Percentiles rank a stretch among this genome's conserved stretches.
Conservation (phyloP, 768 basidiomycete genomes). For the Mrakia frigida region DNA sequence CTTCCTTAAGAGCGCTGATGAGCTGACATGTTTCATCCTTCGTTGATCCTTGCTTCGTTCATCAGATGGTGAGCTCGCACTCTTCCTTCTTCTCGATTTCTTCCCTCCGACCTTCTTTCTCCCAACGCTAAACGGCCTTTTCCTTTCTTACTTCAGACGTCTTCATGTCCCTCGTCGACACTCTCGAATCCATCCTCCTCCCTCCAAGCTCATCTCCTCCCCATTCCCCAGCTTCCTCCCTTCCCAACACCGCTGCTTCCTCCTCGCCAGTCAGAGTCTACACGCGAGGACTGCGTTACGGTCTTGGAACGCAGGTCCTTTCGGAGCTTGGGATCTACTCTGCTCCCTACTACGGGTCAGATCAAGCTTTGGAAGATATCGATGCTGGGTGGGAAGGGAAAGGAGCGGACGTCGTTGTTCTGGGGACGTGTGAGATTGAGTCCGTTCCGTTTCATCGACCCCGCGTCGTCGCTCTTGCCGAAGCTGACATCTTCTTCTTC, state of each 20-base stretch:
- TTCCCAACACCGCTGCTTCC: not conserved
- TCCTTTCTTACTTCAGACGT: constrained; percentile 1
- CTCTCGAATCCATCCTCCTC: constrained; percentile 9
- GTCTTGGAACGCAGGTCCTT: not conserved
- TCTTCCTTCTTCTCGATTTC: not conserved
- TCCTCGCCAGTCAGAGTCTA: constrained; percentile 6
- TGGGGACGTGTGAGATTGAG: constrained; percentile 30
- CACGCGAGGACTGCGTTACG: constrained; percentile 16
- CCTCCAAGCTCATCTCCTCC: not conserved
- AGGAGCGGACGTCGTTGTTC: constrained; percentile 7
- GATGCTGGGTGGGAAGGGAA: constrained; percentile 5
- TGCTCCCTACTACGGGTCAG: not conserved
- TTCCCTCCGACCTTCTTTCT: not conserved
- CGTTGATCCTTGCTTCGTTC: no score
- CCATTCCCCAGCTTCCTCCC: not conserved
- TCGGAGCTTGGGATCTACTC: constrained; percentile 14
- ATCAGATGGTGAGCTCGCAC: no score
- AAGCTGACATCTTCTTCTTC: not conserved
- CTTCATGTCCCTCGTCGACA: constrained; percentile 20
- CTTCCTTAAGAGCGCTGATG: not conserved
- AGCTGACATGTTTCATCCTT: no score
- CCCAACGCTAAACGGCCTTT: not conserved
- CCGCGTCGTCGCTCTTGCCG: not conserved
- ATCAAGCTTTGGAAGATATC: constrained; percentile 6
- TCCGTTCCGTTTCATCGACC: not conserved